phyloP scores from a whole-genome alignment of 2,329 filamentous ascomycete species.

The Exophiala spinifera region DNA sequence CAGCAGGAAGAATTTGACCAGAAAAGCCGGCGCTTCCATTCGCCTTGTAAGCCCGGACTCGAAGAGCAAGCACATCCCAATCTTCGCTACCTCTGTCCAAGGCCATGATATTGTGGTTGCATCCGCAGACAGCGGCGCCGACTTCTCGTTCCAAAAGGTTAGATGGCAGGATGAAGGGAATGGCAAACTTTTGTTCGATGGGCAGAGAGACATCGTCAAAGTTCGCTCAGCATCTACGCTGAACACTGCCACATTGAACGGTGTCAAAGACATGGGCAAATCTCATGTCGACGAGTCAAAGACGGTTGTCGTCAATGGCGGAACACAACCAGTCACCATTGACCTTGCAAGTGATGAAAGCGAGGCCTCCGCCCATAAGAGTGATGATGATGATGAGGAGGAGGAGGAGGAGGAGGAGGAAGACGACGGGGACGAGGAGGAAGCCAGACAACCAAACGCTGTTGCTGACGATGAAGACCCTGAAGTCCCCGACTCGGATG shows the following conservation, averaged over 20 bases:
- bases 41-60: constrained; percentile 44
- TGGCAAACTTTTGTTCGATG: constrained; percentile 42
- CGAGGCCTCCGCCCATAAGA: constrained; percentile 35
- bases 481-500: constrained; percentile 31
- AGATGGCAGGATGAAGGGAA: constrained; percentile 47
- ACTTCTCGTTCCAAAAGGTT: constrained; percentile 49
- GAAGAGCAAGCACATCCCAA: constrained; percentile 39
- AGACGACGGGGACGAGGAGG: constrained; percentile 19
- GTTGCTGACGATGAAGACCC: constrained; percentile 24
- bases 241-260: constrained; percentile 51
- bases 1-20: constrained; percentile 39
- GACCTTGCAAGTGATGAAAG: constrained; percentile 49
- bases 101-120: constrained; percentile 47
- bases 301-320: constrained; percentile 47
- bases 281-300: constrained; percentile 57
- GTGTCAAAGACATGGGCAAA: constrained; percentile 49
- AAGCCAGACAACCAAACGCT: constrained; percentile 1
- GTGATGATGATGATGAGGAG: constrained; percentile 25
- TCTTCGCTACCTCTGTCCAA: constrained; percentile 45
- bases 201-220: constrained; percentile 44
- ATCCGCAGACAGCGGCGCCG: constrained; percentile 50
- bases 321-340: constrained; percentile 40
- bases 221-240: constrained; percentile 43
- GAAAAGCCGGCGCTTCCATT: constrained; percentile 44
- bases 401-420: constrained; percentile 23